phyloP scores from a whole-genome alignment of 768 basidiomycete genomes.

The Phallus indusiatus region DNA sequence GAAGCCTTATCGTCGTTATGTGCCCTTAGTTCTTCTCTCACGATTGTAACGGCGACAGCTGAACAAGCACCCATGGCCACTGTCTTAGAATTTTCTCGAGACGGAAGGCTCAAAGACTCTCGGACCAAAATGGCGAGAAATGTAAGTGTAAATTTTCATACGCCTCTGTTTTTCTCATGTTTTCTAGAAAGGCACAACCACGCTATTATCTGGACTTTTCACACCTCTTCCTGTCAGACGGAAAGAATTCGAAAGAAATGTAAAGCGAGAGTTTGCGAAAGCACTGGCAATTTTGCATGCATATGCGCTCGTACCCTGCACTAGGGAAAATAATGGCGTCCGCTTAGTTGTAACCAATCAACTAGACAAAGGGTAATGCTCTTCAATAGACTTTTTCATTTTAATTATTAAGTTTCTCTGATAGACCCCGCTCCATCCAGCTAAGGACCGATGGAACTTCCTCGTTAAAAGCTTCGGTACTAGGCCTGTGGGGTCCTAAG shows the following conservation, averaged over 20 bases:
- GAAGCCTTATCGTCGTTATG: constrained; percentile 94
- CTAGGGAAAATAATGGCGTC: constrained; percentile 46
- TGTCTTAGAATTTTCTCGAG: constrained; percentile 59
- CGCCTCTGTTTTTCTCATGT: not conserved
- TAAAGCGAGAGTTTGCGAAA: constrained; percentile 84
- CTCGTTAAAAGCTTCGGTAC: constrained; percentile 52
- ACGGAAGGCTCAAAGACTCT: constrained; percentile 48
- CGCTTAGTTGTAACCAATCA: constrained; percentile 67
- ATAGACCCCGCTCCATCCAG: constrained; percentile 38
- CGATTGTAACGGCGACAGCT: constrained; percentile 64
- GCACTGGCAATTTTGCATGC: constrained; percentile 73
- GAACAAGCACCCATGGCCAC: constrained; percentile 71
- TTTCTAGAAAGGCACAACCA: constrained; percentile 76
- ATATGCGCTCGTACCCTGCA: constrained; percentile 82
- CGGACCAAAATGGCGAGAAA: constrained; percentile 62
- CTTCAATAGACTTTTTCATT: not conserved
- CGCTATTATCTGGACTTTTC: constrained; percentile 65
- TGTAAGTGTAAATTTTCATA: constrained; percentile 31
- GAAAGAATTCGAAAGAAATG: constrained; percentile 83
- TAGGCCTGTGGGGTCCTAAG: constrained; percentile 79
- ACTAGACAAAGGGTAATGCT: constrained; percentile 54
- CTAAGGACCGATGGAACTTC: constrained; percentile 64
- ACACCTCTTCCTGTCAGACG: constrained; percentile 77
- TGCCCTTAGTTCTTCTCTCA: constrained; percentile 62
- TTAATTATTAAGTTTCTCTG: not conserved